These are phyloP conservation scores for Fusarium goolgardi DNA, from an alignment of 2,329 filamentous ascomycete genomes.

Conservation along the genomic window DNA sequence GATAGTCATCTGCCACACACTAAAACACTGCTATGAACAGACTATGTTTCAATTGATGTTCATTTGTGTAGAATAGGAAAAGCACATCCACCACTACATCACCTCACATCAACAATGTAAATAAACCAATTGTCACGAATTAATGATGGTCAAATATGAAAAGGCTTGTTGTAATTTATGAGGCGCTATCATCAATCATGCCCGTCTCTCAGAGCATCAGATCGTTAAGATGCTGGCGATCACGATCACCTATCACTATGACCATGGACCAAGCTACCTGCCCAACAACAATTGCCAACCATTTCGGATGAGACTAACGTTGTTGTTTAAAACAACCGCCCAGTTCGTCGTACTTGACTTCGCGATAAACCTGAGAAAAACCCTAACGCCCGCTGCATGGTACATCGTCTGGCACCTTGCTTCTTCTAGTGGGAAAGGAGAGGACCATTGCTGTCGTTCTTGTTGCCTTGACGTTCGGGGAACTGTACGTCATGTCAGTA, in stretches of 20 bases:
- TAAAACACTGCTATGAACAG: not conserved
- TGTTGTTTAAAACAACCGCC: slow-evolving; percentile 19
- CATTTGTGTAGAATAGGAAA: not conserved
- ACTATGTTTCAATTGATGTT: not conserved
- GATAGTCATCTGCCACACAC: not conserved
- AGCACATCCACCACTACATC: not conserved
- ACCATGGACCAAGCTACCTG: slow-evolving; percentile 11
- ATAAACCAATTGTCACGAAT: not conserved
- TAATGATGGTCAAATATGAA: slow-evolving; percentile 15
- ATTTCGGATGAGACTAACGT: slow-evolving; percentile 20
- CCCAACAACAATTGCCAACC: slow-evolving; percentile 23
- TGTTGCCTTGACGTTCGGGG: slow-evolving; percentile 62
- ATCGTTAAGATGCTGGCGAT: slow-evolving; percentile 4
- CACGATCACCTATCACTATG: slow-evolving; percentile 13
- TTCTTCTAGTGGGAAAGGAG: slow-evolving; percentile 57
- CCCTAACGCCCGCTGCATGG: slow-evolving; percentile 20
- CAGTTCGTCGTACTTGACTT: slow-evolving; percentile 5
- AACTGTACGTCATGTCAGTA: slow-evolving; percentile 54
- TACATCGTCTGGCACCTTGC: slow-evolving; percentile 5
- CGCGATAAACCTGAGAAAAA: slow-evolving; percentile 14
- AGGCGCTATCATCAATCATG: slow-evolving; percentile 37
- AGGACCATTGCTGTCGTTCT: slow-evolving; percentile 63
- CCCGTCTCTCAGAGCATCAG: slow-evolving; percentile 39
- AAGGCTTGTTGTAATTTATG: slow-evolving; percentile 26
- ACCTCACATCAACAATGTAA: not conserved